A percentile compares a stretch with the other conserved stretches of the same genome.
Conservation (phyloP, 805 yeast genomes). For the Kodamaea fukazawae region DNA sequence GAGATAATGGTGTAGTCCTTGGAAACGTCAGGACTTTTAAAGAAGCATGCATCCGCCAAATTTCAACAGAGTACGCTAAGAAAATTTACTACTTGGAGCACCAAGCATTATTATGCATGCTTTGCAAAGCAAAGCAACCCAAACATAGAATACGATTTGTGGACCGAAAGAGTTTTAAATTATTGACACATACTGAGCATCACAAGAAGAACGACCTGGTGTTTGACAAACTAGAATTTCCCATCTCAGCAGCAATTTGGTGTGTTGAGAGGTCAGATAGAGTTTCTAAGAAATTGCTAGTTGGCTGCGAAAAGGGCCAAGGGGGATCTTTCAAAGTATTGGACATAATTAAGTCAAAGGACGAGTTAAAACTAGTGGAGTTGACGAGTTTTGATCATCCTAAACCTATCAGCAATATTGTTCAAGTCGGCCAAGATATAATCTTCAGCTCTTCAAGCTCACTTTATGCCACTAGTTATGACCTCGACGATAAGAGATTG, state of each 20-base stretch:
- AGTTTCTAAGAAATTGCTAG: constrained; percentile 35
- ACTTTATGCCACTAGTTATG: constrained; percentile 34
- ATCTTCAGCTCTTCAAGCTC: constrained; percentile 30
- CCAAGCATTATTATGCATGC: constrained; percentile 25
- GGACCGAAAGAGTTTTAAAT: constrained; percentile 28
- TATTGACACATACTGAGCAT: constrained; percentile 23
- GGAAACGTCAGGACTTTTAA: constrained; percentile 24
- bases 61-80: constrained; percentile 32
- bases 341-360: constrained; percentile 26
- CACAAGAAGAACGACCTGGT: constrained; percentile 16
- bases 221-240: constrained; percentile 28
- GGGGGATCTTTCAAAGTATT: constrained; percentile 35
- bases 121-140: constrained; percentile 29
- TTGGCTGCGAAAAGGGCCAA: constrained; percentile 21
- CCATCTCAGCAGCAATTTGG: constrained; percentile 34
- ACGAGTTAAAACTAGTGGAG: constrained; percentile 25
- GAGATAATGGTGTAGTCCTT: constrained; percentile 38
- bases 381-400: constrained; percentile 30
- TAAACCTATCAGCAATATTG: constrained; percentile 33
- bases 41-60: constrained; percentile 26
- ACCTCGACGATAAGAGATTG: constrained; percentile 29
- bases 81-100: constrained; percentile 29
- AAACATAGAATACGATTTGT: constrained; percentile 28
- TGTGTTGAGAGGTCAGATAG: constrained; percentile 28
- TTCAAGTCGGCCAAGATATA: constrained; percentile 32